Evolutionary conservation across 257 asterid genomes (phyloP), one percentile per base, ranked within the genome.

Genomic region (Gentiana dahurica): DNA sequence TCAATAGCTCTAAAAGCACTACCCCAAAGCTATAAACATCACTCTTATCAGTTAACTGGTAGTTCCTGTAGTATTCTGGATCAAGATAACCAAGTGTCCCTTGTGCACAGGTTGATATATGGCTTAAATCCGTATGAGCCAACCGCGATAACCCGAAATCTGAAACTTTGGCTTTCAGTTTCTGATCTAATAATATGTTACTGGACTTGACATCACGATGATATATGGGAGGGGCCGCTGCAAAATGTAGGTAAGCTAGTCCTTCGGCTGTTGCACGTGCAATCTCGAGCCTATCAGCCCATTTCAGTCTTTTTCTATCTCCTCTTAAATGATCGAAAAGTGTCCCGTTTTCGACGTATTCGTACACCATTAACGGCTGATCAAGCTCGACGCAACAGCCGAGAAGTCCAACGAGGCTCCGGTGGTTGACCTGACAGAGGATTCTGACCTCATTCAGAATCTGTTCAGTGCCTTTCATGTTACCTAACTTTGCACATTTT

Each of bases 351-450:
- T 79, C 60, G 12, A 86, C 69, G 55, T 78, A 89, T 72, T 89
- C 97, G 54, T 89, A 89, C 37, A 89, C 95, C 60, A 89, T 71
- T 69, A 90, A 55, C 0, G 98, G 98, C 15, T 82, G 96, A 59
- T 87, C 87, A 6, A 90, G 96, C 75, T 90, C 96, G 2, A 90
- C 95, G 6, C 98, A 90, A 53, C 98, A 87, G 41, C 96, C 98
- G 8, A 90, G 84, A 37, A 90, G 84, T 34, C 91, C 74, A 1
- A 90, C 94, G 10, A 90, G 96, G 76, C 71, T 71, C 75, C 65
- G 72, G 82, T 90, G 97, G 76, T 82, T 87, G 15, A 90, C 96
- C 60, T 90, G 98, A 55, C 98, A 87, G 2, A 90, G 83, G 10
- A 90, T 90, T 15, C 94, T 79, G 51, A 90, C 95, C 75, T 90